phyloP scores from a whole-genome alignment of 495 filamentous ascomycete species.

The Penicillium alfredii region DNA sequence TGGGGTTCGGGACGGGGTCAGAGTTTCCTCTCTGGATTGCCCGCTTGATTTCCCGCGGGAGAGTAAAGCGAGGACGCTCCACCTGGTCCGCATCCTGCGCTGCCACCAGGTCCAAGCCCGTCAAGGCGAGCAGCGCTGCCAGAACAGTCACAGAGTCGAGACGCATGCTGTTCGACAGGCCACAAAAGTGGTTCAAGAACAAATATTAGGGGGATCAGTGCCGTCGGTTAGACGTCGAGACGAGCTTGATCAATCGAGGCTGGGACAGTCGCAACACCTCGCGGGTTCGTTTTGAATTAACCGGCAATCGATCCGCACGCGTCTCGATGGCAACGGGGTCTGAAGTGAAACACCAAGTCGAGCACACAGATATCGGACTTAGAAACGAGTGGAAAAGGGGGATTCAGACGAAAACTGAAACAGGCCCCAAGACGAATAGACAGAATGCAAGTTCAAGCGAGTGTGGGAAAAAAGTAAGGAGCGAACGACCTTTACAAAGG shows the following conservation, averaged over 20 bases:
- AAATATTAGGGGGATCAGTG: too few relatives aligned
- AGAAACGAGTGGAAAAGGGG: constrained; percentile 38
- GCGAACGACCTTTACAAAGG: constrained; percentile 30
- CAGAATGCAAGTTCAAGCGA: constrained; percentile 19
- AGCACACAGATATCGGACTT: constrained; percentile 5
- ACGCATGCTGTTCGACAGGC: constrained; percentile 25
- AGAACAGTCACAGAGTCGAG: constrained; percentile 24
- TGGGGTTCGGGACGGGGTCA: constrained; percentile 1
- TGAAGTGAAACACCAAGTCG: constrained; percentile 19
- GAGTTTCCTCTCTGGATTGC: constrained; percentile 23
- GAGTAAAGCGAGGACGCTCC: constrained; percentile 41
- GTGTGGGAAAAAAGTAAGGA: constrained; percentile 32
- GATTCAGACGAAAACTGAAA: constrained; percentile 21
- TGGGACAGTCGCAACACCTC: constrained; percentile 17
- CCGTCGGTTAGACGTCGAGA: too few relatives aligned
- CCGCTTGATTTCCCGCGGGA: constrained; percentile 43
- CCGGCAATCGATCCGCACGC: constrained; percentile 7
- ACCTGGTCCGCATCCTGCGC: constrained; percentile 31
- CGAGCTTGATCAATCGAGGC: constrained; percentile 11
- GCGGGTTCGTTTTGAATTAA: constrained; percentile 6
- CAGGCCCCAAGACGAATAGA: constrained; percentile 16
- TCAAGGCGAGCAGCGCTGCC: constrained; percentile 29
- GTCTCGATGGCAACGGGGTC: constrained; percentile 27
- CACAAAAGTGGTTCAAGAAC: too few relatives aligned
- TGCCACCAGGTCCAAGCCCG: constrained; percentile 31